Percentiles rank a stretch among this genome's conserved stretches.
phyloP scores from a whole-genome alignment of 2,329 filamentous ascomycete genomes.

The Claviceps pusilla region DNA sequence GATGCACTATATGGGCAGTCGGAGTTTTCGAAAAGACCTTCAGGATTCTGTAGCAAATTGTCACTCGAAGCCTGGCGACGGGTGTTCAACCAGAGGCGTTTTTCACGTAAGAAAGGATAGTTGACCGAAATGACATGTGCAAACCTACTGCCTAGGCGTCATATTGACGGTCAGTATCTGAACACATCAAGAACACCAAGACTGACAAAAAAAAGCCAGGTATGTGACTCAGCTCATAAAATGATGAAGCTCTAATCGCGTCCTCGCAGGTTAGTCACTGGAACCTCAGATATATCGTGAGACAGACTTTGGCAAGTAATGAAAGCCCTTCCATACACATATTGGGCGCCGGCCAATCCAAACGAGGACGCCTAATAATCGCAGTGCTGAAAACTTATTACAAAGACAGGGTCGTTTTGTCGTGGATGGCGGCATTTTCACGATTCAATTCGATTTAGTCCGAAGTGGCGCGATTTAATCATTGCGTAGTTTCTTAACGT shows the following conservation, averaged over 20 bases:
- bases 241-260: neutral
- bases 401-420: conserved; percentile 15
- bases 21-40: neutral
- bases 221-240: conserved; percentile 3
- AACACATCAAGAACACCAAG: neutral
- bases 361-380: neutral
- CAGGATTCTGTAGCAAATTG: neutral
- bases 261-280: neutral
- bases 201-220: neutral
- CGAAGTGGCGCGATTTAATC: conserved; percentile 5
- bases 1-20: neutral
- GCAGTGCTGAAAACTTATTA: conserved; percentile 16
- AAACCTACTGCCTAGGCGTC: neutral
- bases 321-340: neutral
- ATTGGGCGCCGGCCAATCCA: neutral
- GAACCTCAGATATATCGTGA: neutral
- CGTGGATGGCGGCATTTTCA: conserved; percentile 18
- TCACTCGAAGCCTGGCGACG: neutral
- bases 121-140: neutral
- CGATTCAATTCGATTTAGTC: conserved; percentile 16
- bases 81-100: neutral
- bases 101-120: neutral
- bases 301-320: neutral
- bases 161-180: neutral
- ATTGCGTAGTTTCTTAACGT: conserved; percentile 4